Conservation (phyloP, 2,329 filamentous ascomycete species). For the Meredithiella fracta region DNA sequence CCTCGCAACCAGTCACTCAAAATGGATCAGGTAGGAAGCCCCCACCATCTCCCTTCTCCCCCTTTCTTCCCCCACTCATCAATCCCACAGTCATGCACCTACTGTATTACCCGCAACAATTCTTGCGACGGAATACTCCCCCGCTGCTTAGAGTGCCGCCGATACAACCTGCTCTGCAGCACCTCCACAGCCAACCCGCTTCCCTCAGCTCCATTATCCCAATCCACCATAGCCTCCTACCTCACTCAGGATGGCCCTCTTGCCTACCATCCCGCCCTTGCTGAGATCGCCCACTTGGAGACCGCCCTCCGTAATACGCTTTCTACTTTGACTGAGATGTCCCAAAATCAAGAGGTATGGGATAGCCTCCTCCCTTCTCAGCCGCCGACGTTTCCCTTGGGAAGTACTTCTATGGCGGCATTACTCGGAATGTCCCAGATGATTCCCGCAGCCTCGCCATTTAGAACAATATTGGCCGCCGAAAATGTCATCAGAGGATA, state of each 20-base stretch:
- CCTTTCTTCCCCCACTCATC: neutral
- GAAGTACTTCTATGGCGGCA: conserved; percentile 1
- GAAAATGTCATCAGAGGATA: conserved; percentile 4
- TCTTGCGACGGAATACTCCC: conserved; percentile 2
- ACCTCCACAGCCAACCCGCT: neutral
- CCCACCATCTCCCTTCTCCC: neutral
- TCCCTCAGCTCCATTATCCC: neutral
- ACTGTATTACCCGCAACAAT: neutral
- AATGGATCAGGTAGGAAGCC: neutral
- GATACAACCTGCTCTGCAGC: conserved; percentile 1
- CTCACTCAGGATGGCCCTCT: conserved; percentile 3
- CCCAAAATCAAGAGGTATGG: neutral
- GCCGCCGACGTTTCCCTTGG: conserved; percentile 5
- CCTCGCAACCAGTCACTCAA: neutral
- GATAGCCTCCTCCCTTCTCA: neutral
- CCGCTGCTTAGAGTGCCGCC: conserved; percentile 6
- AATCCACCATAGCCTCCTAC: neutral
- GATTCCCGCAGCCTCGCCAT: neutral
- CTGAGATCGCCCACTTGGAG: neutral
- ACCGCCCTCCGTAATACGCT: neutral
- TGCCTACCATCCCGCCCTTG: neutral
- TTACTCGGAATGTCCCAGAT: neutral
- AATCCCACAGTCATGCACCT: neutral
- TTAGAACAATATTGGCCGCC: neutral
- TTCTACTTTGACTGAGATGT: neutral